Percentiles rank a stretch among this genome's conserved stretches.
Evolutionary conservation across 192 early-diverging fungal species (phyloP).

Genomic region (Rhizoclosmatium globosum): DNA sequence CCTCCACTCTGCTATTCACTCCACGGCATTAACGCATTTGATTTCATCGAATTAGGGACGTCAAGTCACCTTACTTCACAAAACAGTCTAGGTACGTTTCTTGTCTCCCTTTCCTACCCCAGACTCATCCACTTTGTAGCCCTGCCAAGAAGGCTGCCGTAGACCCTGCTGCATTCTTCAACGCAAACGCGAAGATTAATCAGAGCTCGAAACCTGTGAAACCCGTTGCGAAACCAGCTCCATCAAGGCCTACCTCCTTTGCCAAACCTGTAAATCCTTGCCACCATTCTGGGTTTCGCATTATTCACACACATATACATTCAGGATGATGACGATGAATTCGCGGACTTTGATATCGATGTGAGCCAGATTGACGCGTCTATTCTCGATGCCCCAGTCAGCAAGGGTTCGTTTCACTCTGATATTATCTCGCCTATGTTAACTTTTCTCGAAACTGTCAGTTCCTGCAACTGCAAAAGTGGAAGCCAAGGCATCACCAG

Average conservation of each 20-base stretch:
- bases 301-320: background rate
- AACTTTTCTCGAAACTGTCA: background rate
- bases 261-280: slow-evolving; percentile 15
- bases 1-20: background rate
- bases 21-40: no score
- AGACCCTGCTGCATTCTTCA: slow-evolving; percentile 27
- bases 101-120: background rate
- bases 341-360: slow-evolving; percentile 33
- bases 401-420: background rate
- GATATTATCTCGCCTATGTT: background rate
- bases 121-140: background rate
- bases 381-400: background rate
- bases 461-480: background rate
- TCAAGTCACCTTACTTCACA: slow-evolving; percentile 22
- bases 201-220: slow-evolving; percentile 24
- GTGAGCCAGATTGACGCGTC: slow-evolving; percentile 10
- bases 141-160: background rate
- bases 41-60: background rate
- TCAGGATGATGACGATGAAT: slow-evolving; percentile 28
- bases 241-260: slow-evolving; percentile 1
- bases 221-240: slow-evolving; percentile 8
- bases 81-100: background rate
- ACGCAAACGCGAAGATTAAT: slow-evolving; percentile 17
- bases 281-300: background rate
- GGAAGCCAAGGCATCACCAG: background rate